A percentile compares a stretch with the other conserved stretches of the same genome.
These are phyloP conservation scores for Picochlorum sp. DNA, from an alignment of 139 green algal genomes.

Conservation along the genomic window DNA sequence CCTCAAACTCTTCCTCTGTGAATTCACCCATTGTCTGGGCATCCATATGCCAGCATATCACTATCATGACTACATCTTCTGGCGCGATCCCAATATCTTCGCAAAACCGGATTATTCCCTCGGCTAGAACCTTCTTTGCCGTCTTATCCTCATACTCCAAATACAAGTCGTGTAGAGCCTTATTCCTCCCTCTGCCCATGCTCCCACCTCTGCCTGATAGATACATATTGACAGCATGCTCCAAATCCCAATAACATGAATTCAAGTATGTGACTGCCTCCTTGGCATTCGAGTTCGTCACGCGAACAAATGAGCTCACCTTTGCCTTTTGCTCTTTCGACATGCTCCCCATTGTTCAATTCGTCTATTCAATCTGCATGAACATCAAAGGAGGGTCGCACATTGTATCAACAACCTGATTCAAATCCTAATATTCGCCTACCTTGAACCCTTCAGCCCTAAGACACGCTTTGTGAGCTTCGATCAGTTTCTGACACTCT, in stretches of 20 bases:
- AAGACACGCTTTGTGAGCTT: conserved; percentile 85
- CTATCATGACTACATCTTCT: conserved; percentile 75
- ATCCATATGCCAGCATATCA: conserved; percentile 56
- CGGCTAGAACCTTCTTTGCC: conserved; percentile 40
- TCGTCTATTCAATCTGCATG: too few species aligned
- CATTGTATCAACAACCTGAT: background rate
- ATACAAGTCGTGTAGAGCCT: background rate
- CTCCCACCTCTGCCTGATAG: conserved; percentile 20
- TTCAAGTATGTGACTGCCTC: conserved; percentile 18
- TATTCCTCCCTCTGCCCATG: conserved; percentile 1
- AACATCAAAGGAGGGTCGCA: background rate
- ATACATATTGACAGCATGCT: conserved; percentile 43
- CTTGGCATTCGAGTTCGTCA: conserved; percentile 31
- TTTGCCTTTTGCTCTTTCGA: conserved; percentile 38
- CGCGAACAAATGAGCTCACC: conserved; percentile 34
- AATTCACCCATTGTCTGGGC: conserved; percentile 78
- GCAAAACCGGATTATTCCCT: conserved; percentile 67
- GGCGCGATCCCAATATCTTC: conserved; percentile 72
- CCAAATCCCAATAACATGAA: conserved; percentile 33
- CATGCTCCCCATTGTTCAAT: conserved; percentile 6
- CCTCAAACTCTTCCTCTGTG: conserved; percentile 61
- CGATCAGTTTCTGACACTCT: conserved; percentile 70
- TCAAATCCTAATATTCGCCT: background rate
- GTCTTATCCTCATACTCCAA: background rate
- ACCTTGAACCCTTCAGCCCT: conserved; percentile 86